Evolutionary conservation across 2,329 filamentous ascomycete genomes (phyloP).

Genomic region (Trichophyton schoenleinii): DNA sequence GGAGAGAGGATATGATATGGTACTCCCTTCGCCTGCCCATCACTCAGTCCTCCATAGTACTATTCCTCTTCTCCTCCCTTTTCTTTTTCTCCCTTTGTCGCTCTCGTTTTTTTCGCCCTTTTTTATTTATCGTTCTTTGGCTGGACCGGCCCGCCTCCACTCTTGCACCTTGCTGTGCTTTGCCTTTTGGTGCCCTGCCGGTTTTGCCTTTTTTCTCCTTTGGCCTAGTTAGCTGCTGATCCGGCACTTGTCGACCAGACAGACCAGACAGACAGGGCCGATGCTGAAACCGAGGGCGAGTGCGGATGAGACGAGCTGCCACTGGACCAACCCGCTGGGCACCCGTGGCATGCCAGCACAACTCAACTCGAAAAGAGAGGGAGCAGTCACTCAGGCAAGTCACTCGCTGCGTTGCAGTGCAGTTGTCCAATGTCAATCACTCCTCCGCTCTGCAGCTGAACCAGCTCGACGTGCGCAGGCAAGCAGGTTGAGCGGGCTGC

Average conservation of each 20-base stretch:
- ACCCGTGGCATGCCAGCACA: background rate
- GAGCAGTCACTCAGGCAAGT: too few relatives aligned
- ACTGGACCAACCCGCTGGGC: background rate
- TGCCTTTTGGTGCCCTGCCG: background rate
- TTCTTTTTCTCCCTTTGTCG: background rate
- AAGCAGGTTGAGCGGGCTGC: too few relatives aligned
- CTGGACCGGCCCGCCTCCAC: slow-evolving; percentile 4
- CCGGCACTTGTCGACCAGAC: slow-evolving; percentile 1
- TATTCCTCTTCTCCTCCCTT: background rate
- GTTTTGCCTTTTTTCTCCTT: background rate
- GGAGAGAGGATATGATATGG: background rate
- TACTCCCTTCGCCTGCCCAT: background rate
- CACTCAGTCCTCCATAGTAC: background rate
- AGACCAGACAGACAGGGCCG: background rate
- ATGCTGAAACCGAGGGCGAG: background rate
- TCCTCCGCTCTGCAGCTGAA: too few relatives aligned
- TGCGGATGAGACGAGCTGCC: background rate
- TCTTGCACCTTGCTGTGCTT: background rate
- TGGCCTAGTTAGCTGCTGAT: slow-evolving; percentile 1
- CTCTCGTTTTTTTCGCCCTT: background rate
- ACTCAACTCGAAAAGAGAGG: too few relatives aligned
- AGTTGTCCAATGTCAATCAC: too few relatives aligned
- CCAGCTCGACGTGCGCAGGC: too few relatives aligned
- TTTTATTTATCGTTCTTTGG: background rate
- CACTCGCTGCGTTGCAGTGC: too few relatives aligned